These are phyloP conservation scores for Fusarium mangiferae DNA, from an alignment of 2,329 filamentous ascomycete genomes.

Conservation along the genomic window DNA sequence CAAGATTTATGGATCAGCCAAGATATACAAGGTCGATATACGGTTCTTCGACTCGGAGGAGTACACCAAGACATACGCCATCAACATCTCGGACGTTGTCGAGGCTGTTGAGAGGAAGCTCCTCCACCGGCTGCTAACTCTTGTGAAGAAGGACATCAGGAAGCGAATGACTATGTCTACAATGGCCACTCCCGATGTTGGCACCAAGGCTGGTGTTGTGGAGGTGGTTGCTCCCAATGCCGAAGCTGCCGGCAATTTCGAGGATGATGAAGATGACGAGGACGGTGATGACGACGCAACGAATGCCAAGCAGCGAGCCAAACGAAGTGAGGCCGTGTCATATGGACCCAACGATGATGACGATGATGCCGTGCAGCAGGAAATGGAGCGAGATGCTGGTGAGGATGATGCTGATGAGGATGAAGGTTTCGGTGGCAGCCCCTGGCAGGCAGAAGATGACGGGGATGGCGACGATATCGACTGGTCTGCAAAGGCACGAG, in stretches of 20 bases:
- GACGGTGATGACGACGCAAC: conserved; percentile 84
- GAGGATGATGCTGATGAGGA: conserved; percentile 71
- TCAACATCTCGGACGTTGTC: conserved; percentile 80
- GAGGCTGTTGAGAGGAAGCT: conserved; percentile 84
- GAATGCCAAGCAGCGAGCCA: conserved; percentile 77
- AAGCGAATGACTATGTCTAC: conserved; percentile 75
- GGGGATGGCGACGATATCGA: conserved; percentile 52
- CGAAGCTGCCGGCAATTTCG: conserved; percentile 48
- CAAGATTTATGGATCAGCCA: conserved; percentile 74
- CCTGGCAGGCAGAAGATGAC: conserved; percentile 54
- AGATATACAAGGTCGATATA: conserved; percentile 84
- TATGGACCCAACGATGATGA: conserved; percentile 95
- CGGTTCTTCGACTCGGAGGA: conserved; percentile 87
- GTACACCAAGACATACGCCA: conserved; percentile 87
- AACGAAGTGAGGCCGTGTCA: conserved; percentile 83
- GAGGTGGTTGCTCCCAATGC: conserved; percentile 57
- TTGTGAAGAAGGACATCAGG: conserved; percentile 83
- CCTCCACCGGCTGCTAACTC: conserved; percentile 74
- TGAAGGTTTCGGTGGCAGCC: conserved; percentile 62
- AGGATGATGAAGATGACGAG: conserved; percentile 65
- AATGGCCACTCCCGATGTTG: conserved; percentile 80
- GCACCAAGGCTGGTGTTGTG: conserved; percentile 62
- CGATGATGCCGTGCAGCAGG: conserved; percentile 77
- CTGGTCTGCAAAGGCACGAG: conserved; percentile 60
- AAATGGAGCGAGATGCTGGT: conserved; percentile 68